Evolutionary conservation across 257 asterid species (phyloP), one percentile per base, ranked within the genome.

Genomic region (Fraxinus americana): DNA sequence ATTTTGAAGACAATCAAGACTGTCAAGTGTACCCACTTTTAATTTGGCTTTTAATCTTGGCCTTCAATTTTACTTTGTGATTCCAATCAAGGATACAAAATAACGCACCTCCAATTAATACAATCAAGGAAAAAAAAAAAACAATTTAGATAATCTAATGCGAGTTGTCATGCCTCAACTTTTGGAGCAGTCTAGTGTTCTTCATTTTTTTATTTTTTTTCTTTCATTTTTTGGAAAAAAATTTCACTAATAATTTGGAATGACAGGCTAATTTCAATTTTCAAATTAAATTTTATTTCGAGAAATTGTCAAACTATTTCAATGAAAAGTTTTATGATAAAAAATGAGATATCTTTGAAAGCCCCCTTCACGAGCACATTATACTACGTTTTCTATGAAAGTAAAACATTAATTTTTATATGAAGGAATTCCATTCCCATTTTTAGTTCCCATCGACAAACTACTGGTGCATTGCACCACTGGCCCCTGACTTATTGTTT

Each of bases 1-100:
- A 74, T 72, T 82, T 83, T 79, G 52, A 76, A 79, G 86, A 83
- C 89, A 86, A 61, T 43, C 86, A 59, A 70, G 67, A 71, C 63
- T 83, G 85, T 82, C 85, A 82, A 69, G 73, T 74, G 57, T 57
- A 29, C 71, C 41, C 73, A 19, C 75, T 77, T 74, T 71, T n/a
- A n/a, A n/a, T n/a, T n/a, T n/a, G n/a, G n/a, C n/a, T n/a, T n/a
- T n/a, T 29, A 71, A 69, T 80, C 38, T 39, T 30, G 70, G 3
- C 77, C 75, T 65, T 78, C 69, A 72, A 80, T 45, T 34, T 14
- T 67, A 76, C 67, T 39, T 27, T 69, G 48, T 67, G 50, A 30
- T 8, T 75, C 78, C 29, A 73, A 35, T 14, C 57, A 5, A 43
- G 9, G 43, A 59, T 65, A 10, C 77, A 50, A 19, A 63, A 25